Percentiles rank a stretch among this genome's conserved stretches.
phyloP scores from a whole-genome alignment of 2,329 filamentous ascomycete genomes.

The Davidsoniella virescens region DNA sequence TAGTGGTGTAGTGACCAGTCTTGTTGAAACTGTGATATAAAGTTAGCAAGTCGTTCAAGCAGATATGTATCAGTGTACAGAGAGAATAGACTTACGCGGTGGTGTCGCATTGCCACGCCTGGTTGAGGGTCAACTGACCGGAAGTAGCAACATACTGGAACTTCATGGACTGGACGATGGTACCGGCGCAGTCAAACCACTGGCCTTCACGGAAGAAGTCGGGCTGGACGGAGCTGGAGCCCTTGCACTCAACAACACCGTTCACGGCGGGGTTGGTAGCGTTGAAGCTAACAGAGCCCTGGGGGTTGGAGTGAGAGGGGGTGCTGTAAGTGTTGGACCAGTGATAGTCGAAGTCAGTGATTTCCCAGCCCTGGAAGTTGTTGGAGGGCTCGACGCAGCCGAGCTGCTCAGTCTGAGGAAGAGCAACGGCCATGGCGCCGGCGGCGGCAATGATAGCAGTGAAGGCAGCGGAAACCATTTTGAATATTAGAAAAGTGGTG shows the following conservation, averaged over 20 bases:
- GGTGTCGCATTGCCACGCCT: constrained; percentile 30
- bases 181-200: constrained; percentile 26
- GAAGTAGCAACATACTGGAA: constrained; percentile 28
- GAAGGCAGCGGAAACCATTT: constrained; percentile 8
- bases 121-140: constrained; percentile 26
- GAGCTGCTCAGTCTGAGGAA: constrained; percentile 6
- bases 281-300: constrained; percentile 32
- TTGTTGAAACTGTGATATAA: neutral
- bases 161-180: constrained; percentile 18
- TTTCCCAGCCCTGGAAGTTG: constrained; percentile 21
- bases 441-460: constrained; percentile 5
- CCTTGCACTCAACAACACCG: constrained; percentile 24
- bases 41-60: neutral
- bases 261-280: constrained; percentile 29
- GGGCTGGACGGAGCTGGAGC: constrained; percentile 24
- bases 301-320: constrained; percentile 33
- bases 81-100: neutral
- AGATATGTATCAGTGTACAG: neutral
- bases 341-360: constrained; percentile 31
- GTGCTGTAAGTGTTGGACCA: constrained; percentile 33
- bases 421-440: constrained; percentile 7
- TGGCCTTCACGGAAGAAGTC: constrained; percentile 35
- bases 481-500: constrained; percentile 3
- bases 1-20: neutral
- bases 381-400: constrained; percentile 16